Evolutionary conservation across 108 stramenopile genomes (phyloP), one percentile per base, ranked within the genome.

Genomic region (Nitzschia putrida): DNA sequence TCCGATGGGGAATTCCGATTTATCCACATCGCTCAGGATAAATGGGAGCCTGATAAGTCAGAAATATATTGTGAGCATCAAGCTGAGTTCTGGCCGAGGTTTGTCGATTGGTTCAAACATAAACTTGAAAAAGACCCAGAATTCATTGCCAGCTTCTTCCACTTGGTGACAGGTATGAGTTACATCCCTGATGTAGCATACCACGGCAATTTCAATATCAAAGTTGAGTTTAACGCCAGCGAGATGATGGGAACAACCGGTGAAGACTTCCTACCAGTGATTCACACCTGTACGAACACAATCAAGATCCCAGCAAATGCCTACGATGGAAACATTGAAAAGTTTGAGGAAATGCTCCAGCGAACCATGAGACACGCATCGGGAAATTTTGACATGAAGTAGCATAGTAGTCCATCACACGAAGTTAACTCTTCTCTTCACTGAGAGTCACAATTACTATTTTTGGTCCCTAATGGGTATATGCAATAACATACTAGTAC

Each of bases 271-370:
- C 38, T 59, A 14, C 58, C 58, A 20, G 58, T 59, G 13, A 37
- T 59, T 40, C 58, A 59, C 20, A 59, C 58, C 1, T 59, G 58
- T 41, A 29, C 1, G 2, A 59, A 59, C 7, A 38, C 34, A 12
- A 59, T 59, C 5, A 59, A 59, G 39, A 2, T 59, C 1, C 58
- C 58, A 2, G 58, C 58, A 0, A 34, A 37, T n/a, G 58, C 58
- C 29, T 59, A 59, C 39, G 5, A 41, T 41, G 58, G 34, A 5
- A 7, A 59, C 7, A 59, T 40, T 13, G 58, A 59, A 39, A 39
- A 7, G 0, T 59, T 59, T 8, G 16, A 40, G 3, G 8, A 7
- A 21, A 59, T 14, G 13, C 16, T 59, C 14, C 47, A 18, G 3
- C 14, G 6, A 49, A 49, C 47, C 47, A 49, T 49, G 14, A 18